These are phyloP conservation scores for Tulasnella sp. DNA, from an alignment of 768 basidiomycete genomes.

Conservation along the genomic window DNA sequence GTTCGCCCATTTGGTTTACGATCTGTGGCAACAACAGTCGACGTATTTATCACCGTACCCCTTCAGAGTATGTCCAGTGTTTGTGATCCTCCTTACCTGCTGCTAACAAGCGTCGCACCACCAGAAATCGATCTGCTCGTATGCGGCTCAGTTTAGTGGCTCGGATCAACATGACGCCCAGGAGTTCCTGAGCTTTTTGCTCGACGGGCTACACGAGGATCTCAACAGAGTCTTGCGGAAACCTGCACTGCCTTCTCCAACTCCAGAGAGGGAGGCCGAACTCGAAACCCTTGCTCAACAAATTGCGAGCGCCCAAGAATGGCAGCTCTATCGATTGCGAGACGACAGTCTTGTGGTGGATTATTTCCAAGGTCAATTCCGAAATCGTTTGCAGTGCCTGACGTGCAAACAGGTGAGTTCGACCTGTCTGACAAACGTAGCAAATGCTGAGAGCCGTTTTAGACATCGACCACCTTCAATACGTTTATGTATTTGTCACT, in stretches of 20 bases:
- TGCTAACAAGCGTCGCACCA: slow-evolving; percentile 16
- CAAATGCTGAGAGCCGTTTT: slow-evolving; percentile 15
- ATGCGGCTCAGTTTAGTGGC: slow-evolving; percentile 65
- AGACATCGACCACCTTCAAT: slow-evolving; percentile 98
- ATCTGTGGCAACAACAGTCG: slow-evolving; percentile 81
- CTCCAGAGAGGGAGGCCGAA: slow-evolving; percentile 75
- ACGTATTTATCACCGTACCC: slow-evolving; percentile 69
- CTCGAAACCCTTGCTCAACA: slow-evolving; percentile 78
- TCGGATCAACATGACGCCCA: slow-evolving; percentile 95
- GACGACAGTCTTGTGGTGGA: slow-evolving; percentile 94
- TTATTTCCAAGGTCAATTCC: slow-evolving; percentile 95
- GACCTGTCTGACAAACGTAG: neutral
- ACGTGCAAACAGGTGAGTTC: slow-evolving; percentile 74
- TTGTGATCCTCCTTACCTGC: slow-evolving; percentile 10
- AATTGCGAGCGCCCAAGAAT: slow-evolving; percentile 85
- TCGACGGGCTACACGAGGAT: slow-evolving; percentile 88
- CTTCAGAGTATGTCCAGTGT: slow-evolving; percentile 55
- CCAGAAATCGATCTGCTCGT: slow-evolving; percentile 47
- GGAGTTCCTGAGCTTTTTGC: slow-evolving; percentile 87
- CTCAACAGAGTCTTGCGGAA: slow-evolving; percentile 73
- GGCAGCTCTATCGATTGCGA: slow-evolving; percentile 77
- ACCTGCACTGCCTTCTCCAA: slow-evolving; percentile 44
- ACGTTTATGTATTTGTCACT: slow-evolving; percentile 90
- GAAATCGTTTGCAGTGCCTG: slow-evolving; percentile 77
- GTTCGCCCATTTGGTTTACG: slow-evolving; percentile 71